Base-by-base conservation (phyloP, 805 yeast genomes). In the Yarrowia sp. region DNA sequence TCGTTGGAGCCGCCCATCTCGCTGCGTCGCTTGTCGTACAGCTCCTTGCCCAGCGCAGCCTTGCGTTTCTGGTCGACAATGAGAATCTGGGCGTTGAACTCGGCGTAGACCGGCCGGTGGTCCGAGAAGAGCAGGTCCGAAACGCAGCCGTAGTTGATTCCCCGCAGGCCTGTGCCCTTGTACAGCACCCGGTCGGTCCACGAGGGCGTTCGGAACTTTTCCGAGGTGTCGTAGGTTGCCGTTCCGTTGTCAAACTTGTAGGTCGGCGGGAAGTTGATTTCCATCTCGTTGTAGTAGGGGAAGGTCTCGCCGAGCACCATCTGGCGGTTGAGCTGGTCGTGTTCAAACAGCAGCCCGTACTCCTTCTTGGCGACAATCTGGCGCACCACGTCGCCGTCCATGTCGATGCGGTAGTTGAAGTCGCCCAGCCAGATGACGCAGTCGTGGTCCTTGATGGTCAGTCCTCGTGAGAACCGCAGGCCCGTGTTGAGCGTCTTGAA, bases 361-460 rank as follows among this genome's bases (percentile, higher is more conserved):
- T 85, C 84, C 15, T 80, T 78, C 1, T 76, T 71, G 1, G 78
- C 79, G 36, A 93, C 76, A 68, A 85, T 79, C 1, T 78, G 74
- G 70, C 96, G 83, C 9, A 90, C 96, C 58, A 86, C 86, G 36
- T 91, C 97, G 74, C 89, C 91, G 0, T 89, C 80, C 63, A 90
- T 77, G 14, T 77, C 78, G 39, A 94, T 85, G 72, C 99, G 82
- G 77, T 90, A 95, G 75, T 95, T 95, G 76, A 94, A 84, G 75
- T 95, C 99, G 24, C 99, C 99, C 55, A 94, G 78, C 99, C 99
- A 95, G 20, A 95, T 82, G 9, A 92, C 88, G 46, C 87, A 85
- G 74, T 94, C 97, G 76, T 92, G 97, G 73, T 92, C 94, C 71
- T 84, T 84, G 52, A 91, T 84, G n/a, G 82, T 83, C 63, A 87